phyloP scores from a whole-genome alignment of 2,329 filamentous ascomycete species.

The Talaromyces albobiverticillius region DNA sequence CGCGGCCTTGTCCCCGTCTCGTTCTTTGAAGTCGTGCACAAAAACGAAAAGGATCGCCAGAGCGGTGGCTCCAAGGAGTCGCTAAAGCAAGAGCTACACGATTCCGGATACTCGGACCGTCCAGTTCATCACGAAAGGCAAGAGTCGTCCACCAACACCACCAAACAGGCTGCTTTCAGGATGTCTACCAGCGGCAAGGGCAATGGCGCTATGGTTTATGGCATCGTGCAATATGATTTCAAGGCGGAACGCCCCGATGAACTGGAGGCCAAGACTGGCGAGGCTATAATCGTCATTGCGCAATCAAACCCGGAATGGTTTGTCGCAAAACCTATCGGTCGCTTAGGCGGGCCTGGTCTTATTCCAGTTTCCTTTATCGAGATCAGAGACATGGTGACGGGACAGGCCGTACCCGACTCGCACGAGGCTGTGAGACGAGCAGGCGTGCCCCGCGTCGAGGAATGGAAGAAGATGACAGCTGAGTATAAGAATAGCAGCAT shows the following conservation, averaged over 20 bases:
- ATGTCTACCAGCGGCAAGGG: conserved; percentile 50
- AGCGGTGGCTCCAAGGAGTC: conserved; percentile 66
- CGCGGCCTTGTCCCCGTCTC: conserved; percentile 89
- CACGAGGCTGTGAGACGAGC: conserved; percentile 82
- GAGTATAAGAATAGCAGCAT: conserved; percentile 99
- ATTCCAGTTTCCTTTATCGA: conserved; percentile 97
- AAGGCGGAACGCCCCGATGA: conserved; percentile 93
- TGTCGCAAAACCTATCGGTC: conserved; percentile 96
- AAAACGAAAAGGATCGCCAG: conserved; percentile 89
- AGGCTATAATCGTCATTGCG: conserved; percentile 96
- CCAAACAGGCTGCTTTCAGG: conserved; percentile 34
- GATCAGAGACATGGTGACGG: conserved; percentile 88
- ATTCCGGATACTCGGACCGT: conserved; percentile 79
- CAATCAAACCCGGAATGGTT: conserved; percentile 99
- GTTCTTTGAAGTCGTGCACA: conserved; percentile 89
- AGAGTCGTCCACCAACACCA: conserved; percentile 32
- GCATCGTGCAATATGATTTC: conserved; percentile 96
- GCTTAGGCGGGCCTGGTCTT: conserved; percentile 89
- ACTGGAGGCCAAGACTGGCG: conserved; percentile 88
- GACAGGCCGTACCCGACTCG: conserved; percentile 75
- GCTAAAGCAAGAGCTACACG: conserved; percentile 66
- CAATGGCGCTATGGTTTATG: conserved; percentile 85
- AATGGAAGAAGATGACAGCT: conserved; percentile 99
- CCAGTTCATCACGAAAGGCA: conserved; percentile 37
- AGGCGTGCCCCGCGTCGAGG: conserved; percentile 90